Evolutionary conservation across 257 asterid species (phyloP), one percentile per base, ranked within the genome.

Genomic region (Capsicum baccatum): DNA sequence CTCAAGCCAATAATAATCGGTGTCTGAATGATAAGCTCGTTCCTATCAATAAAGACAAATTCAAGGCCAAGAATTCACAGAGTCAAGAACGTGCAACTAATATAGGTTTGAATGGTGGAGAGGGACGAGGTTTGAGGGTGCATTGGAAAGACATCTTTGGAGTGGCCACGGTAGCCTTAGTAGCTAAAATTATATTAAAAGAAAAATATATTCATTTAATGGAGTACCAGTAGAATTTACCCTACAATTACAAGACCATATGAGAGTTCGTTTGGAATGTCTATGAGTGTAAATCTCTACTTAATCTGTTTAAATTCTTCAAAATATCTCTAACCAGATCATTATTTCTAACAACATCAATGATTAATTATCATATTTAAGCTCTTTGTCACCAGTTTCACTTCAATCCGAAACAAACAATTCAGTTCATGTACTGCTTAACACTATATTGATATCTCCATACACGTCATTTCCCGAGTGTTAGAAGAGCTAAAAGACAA

Each of bases 331-430:
- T 48, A 74, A 21, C 62, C 81, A 50, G 62, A 74, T 19, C 48
- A 66, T 6, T 19, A 11, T 50, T 19, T 9, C 60, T 6, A 71
- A 71, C 44, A 74, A 74, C 12, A 74, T 6, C 47, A 50, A 50
- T 13, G 62, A 50, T 17, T 69, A 16, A 8, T 74, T 3, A 50
- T 50, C 21, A 74, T 50, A 74, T 19, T 13, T 50, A 74, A 21
- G 80, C 57, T 55, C 57, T 8, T 42, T 47, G 37, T 47, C 39
- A 54, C 58, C 80, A 47, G 80, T 73, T 64, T 73, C 35, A 50
- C 44, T 50, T 74, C 81, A 50, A 50, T 74, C 44, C 8, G 17
- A 50, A 48, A 74, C 58, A 74, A 48, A 26, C 33, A 74, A 9
- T 42, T 69, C 79, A 69, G 79, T 52, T 52, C 81, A 21, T 74